A percentile compares a stretch with the other conserved stretches of the same genome.
Conservation (phyloP, 1,284 basidiomycete genomes). For the Fomes fomentarius region DNA sequence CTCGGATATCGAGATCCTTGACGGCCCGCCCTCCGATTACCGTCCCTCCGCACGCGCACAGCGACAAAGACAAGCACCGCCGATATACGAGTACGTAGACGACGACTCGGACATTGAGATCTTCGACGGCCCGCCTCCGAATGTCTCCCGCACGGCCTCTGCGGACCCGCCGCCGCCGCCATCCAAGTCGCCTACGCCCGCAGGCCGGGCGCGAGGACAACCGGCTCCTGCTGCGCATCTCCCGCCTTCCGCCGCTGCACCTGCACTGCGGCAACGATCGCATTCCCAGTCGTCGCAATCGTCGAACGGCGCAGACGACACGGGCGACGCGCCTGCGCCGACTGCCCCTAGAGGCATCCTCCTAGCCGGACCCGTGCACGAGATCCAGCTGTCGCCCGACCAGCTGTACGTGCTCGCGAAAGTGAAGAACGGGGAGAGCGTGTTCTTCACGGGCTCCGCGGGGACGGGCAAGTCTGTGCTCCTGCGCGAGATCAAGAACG, state of each 20-base stretch:
- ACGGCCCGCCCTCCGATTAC: slow-evolving; percentile 1
- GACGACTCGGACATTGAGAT: slow-evolving; percentile 5
- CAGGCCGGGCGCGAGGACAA: neutral
- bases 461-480: slow-evolving; percentile 95
- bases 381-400: slow-evolving; percentile 46
- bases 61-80: neutral
- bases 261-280: neutral
- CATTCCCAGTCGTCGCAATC: neutral
- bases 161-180: neutral
- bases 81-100: neutral
- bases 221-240: neutral
- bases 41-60: too few species aligned
- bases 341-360: slow-evolving; percentile 7
- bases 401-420: slow-evolving; percentile 61
- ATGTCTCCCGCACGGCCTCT: neutral
- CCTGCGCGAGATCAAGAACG: slow-evolving; percentile 85
- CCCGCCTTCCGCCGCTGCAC: neutral
- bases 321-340: neutral
- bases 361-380: neutral
- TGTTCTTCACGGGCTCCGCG: slow-evolving; percentile 85
- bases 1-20: slow-evolving; percentile 3
- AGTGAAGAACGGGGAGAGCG: slow-evolving; percentile 59
- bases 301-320: neutral
- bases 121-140: neutral
- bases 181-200: neutral